Evolutionary conservation across 495 filamentous ascomycete species (phyloP), one percentile per base, ranked within the genome.

Genomic region (Penicillium pancosmium): DNA sequence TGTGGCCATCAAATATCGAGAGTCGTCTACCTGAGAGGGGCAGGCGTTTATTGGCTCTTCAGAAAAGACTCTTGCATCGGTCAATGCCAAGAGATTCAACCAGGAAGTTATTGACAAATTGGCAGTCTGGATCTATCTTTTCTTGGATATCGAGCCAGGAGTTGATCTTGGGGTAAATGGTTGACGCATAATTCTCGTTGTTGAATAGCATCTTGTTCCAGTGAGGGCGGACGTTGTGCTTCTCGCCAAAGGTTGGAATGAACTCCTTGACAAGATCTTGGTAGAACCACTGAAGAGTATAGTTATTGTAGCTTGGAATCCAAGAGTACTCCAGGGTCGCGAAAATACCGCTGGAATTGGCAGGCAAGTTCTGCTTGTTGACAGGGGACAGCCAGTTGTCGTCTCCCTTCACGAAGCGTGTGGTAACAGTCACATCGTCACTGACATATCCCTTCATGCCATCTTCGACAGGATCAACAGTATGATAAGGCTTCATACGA

Each of bases 41-140:
- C 3, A 21, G 21, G 3, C 21, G 21, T 21, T 21, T 21, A 21
- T 21, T 1, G 21, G 21, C 21, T 21, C 21, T 21, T 21, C 21
- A 35, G 34, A 54, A 54, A 11, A 54, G 16, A 13, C 11, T 3
- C 35, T 54, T 54, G 35, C 51, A 54, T 4, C 51, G 51, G 6
- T 54, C 35, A 23, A 41, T 54, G 1, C 51, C 51, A 40, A 54
- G 35, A 5, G 34, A 5, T 21, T 41, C 18, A 0, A 18, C 35
- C 33, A 54, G 35, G 31, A 34, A 52, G 16, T 33, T 33, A 18
- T 54, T 38, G 35, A 54, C 18, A n/a, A 54, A 9, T 34, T 54
- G 51, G n/a, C 35, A 54, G n/a, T 5, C 12, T 7, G 51, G 51
- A 18, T 54, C 51, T 11, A 38, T 54, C n/a, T 41, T 38, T 34